These are phyloP conservation scores for Leccinum variicolor DNA, from an alignment of 768 basidiomycete genomes.

Conservation along the genomic window DNA sequence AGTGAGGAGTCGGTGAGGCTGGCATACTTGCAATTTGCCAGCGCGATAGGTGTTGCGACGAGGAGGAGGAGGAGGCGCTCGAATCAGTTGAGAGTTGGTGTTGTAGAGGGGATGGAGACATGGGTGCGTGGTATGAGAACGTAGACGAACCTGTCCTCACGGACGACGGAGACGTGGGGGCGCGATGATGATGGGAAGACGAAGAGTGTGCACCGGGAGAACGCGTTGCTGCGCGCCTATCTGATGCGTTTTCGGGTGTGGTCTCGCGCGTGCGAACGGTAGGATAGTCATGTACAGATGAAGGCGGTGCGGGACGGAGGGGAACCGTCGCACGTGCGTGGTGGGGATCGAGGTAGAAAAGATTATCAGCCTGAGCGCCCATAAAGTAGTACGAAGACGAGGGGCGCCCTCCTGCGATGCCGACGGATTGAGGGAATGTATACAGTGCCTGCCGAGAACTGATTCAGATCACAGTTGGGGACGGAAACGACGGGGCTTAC, in stretches of 20 bases:
- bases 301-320: slow-evolving; percentile 49
- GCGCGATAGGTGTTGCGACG: slow-evolving; percentile 30
- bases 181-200: slow-evolving; percentile 31
- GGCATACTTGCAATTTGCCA: slow-evolving; percentile 28
- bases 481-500: slow-evolving; percentile 31
- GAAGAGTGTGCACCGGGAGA: slow-evolving; percentile 21
- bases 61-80: slow-evolving; percentile 27
- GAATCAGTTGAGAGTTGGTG: slow-evolving; percentile 54
- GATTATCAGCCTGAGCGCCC: slow-evolving; percentile 82
- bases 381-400: slow-evolving; percentile 99
- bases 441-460: slow-evolving; percentile 62
- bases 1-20: slow-evolving; percentile 16
- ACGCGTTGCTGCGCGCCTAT: slow-evolving; percentile 23
- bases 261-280: slow-evolving; percentile 23
- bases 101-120: slow-evolving; percentile 64
- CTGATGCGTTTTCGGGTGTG: slow-evolving; percentile 32
- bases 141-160: slow-evolving; percentile 45
- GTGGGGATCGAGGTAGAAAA: slow-evolving; percentile 82
- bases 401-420: slow-evolving; percentile 94
- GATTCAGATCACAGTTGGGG: background rate
- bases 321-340: slow-evolving; percentile 76
- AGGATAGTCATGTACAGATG: slow-evolving; percentile 21
- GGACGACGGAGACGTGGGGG: slow-evolving; percentile 52
- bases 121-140: slow-evolving; percentile 55
- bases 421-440: slow-evolving; percentile 92